phyloP scores from a whole-genome alignment of 495 filamentous ascomycete genomes.

The Acidiella bohemica region DNA sequence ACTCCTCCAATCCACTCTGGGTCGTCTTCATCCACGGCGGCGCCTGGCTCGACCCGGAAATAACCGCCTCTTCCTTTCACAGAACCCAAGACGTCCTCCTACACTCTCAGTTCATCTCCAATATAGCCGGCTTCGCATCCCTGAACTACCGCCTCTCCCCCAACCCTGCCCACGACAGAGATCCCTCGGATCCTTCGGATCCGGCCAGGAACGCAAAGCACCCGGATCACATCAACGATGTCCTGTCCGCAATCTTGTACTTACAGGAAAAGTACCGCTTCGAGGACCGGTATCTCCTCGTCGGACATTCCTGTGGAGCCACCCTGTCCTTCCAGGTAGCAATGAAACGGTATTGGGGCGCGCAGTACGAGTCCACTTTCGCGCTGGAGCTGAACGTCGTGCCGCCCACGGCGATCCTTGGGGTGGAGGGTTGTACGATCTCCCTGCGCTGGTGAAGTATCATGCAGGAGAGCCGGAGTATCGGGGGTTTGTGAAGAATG shows the following conservation, averaged over 20 bases:
- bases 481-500: conserved; percentile 42
- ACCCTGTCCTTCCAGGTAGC: conserved; percentile 58
- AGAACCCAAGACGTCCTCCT: conserved; percentile 5
- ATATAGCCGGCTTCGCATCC: conserved; percentile 52
- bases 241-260: conserved; percentile 46
- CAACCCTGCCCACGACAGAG: conserved; percentile 40
- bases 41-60: conserved; percentile 68
- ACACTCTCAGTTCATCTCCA: not conserved
- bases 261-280: conserved; percentile 41
- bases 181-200: conserved; percentile 20
- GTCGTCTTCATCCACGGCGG: conserved; percentile 67
- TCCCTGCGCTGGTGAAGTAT: conserved; percentile 39
- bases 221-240: conserved; percentile 62
- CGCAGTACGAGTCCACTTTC: conserved; percentile 8
- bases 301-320: conserved; percentile 67
- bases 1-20: conserved; percentile 9
- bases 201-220: conserved; percentile 39
- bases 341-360: conserved; percentile 31
- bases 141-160: conserved; percentile 72
- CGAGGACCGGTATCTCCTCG: conserved; percentile 42
- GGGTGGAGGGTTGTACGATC: conserved; percentile 56
- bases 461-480: conserved; percentile 38
- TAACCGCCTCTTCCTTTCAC: conserved; percentile 39
- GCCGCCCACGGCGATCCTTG: conserved; percentile 41
- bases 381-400: conserved; percentile 11